phyloP scores from a whole-genome alignment of 2,329 filamentous ascomycete genomes.

The Alternaria alternata region DNA sequence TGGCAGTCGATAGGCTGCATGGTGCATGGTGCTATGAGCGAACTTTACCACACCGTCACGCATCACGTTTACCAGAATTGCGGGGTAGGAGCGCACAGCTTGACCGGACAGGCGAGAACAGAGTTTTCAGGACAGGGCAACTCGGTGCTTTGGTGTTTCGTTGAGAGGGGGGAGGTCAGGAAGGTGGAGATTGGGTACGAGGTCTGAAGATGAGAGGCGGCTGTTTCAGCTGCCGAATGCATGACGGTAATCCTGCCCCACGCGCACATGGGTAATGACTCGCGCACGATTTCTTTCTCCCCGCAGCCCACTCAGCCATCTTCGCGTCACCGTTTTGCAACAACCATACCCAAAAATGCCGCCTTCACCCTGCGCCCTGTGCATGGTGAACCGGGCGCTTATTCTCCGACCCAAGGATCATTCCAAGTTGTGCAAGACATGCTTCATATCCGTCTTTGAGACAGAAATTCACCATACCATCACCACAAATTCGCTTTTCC shows the following conservation, averaged over 20 bases:
- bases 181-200: not conserved
- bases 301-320: not conserved
- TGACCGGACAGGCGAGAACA: not conserved
- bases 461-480: constrained; percentile 95
- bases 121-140: not conserved
- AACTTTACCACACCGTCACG: not conserved
- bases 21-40: not conserved
- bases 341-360: constrained; percentile 65
- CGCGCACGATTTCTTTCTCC: not conserved
- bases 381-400: constrained; percentile 78
- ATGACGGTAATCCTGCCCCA: not conserved
- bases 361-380: constrained; percentile 77
- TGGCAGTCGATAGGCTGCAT: not conserved
- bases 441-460: constrained; percentile 89
- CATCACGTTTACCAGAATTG: not conserved
- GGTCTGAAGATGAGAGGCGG: not conserved
- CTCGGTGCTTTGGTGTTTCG: not conserved
- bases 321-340: constrained; percentile 6
- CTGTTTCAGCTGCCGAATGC: not conserved
- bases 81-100: not conserved
- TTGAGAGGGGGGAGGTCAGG: not conserved
- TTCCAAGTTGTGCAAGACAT: constrained; percentile 88
- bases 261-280: not conserved
- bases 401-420: constrained; percentile 96
- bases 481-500: constrained; percentile 79